Conservation (phyloP, 1,139 yeast genomes). For the Taphrina wiesneri region DNA sequence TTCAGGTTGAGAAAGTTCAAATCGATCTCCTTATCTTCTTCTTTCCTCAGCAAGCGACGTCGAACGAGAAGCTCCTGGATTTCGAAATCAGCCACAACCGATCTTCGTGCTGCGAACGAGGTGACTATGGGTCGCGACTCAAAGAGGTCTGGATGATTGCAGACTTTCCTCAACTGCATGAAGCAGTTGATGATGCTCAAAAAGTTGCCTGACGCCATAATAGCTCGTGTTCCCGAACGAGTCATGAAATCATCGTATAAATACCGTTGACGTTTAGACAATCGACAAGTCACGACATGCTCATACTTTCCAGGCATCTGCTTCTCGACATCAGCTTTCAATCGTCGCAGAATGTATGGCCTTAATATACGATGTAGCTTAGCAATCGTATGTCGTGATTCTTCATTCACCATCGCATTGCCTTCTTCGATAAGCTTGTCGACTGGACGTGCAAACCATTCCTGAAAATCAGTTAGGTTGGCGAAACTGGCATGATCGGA, state of each 20-base stretch:
- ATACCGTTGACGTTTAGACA: constrained; percentile 88
- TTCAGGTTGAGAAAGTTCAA: constrained; percentile 63
- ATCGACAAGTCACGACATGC: constrained; percentile 86
- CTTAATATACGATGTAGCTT: constrained; percentile 90
- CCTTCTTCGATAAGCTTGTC: constrained; percentile 84
- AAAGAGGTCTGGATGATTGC: constrained; percentile 95
- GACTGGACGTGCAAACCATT: constrained; percentile 97
- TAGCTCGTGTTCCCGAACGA: constrained; percentile 90
- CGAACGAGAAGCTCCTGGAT: constrained; percentile 52
- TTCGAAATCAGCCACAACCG: constrained; percentile 59
- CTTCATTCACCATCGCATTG: constrained; percentile 55
- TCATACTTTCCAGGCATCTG: constrained; percentile 99
- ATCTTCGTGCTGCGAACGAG: constrained; percentile 70
- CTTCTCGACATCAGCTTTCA: constrained; percentile 94
- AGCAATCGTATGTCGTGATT: constrained; percentile 79
- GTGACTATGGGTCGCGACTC: constrained; percentile 95
- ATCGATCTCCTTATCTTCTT: constrained; percentile 49
- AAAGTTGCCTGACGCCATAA: constrained; percentile 91
- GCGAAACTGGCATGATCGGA: constrained; percentile 86
- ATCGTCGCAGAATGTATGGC: constrained; percentile 85
- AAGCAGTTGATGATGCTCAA: constrained; percentile 92
- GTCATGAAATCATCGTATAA: constrained; percentile 97
- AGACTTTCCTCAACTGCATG: constrained; percentile 96
- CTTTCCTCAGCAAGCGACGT: constrained; percentile 47
- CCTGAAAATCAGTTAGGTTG: constrained; percentile 89